These are phyloP conservation scores for Parsonsia alboflavescens DNA, from an alignment of 257 asterid species.

Conservation along the genomic window DNA sequence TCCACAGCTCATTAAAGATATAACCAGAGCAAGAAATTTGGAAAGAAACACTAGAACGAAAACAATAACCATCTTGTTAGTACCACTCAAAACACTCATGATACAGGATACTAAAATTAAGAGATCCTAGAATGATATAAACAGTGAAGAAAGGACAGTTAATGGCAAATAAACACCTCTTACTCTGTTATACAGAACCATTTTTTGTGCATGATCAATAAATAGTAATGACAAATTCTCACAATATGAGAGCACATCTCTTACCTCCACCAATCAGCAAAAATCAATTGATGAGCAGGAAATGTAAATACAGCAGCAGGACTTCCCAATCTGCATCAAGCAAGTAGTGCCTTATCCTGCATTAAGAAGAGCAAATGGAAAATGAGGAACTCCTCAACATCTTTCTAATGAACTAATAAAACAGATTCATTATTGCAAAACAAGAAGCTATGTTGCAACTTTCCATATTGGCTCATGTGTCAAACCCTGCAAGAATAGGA, in stretches of 20 bases:
- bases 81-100: neutral
- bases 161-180: too few relatives aligned
- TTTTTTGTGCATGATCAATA: neutral
- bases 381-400: conserved; percentile 18
- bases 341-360: conserved; percentile 5
- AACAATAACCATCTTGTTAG: neutral
- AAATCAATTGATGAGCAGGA: neutral
- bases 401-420: conserved; percentile 7
- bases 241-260: too few relatives aligned
- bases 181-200: neutral
- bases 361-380: neutral
- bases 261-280: neutral
- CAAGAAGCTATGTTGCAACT: conserved; percentile 35
- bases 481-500: conserved; percentile 60
- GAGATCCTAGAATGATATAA: neutral
- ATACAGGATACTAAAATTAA: neutral
- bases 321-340: neutral
- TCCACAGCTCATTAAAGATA: neutral
- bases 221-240: neutral
- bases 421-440: conserved; percentile 18
- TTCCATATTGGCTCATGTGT: conserved; percentile 39
- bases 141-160: too few relatives aligned
- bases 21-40: neutral
- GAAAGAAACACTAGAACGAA: neutral
- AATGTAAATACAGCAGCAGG: neutral